phyloP scores from a whole-genome alignment of 805 yeast genomes.

The Metschnikowia kofuensis region DNA sequence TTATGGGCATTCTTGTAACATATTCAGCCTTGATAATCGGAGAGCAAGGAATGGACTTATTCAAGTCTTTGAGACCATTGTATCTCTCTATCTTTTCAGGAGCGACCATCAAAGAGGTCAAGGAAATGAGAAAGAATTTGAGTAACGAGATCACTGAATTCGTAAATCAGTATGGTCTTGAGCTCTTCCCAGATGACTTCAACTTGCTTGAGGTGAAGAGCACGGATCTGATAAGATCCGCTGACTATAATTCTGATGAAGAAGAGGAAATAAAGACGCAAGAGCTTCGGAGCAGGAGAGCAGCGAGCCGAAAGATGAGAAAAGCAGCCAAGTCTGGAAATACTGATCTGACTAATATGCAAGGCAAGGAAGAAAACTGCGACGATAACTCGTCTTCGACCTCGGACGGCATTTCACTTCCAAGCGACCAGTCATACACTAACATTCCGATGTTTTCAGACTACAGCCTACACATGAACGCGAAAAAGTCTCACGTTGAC shows the following conservation, averaged over 20 bases:
- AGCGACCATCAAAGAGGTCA: constrained; percentile 54
- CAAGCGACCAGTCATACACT: constrained; percentile 60
- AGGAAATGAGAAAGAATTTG: constrained; percentile 57
- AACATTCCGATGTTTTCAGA: constrained; percentile 64
- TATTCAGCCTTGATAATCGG: constrained; percentile 91
- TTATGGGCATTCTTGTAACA: constrained; percentile 69
- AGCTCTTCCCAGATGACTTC: constrained; percentile 78
- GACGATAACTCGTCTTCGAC: constrained; percentile 33
- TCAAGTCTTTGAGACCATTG: constrained; percentile 79
- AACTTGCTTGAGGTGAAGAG: constrained; percentile 48
- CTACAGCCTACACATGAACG: constrained; percentile 37
- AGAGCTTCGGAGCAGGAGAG: constrained; percentile 43
- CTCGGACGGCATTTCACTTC: constrained; percentile 60
- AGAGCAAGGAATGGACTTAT: constrained; percentile 87
- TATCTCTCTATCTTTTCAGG: constrained; percentile 63
- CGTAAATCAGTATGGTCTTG: constrained; percentile 80
- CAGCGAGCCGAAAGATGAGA: constrained; percentile 25
- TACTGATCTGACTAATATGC: background rate
- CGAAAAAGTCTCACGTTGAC: constrained; percentile 16
- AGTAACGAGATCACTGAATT: constrained; percentile 72
- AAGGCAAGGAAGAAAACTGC: constrained; percentile 20
- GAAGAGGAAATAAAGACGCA: constrained; percentile 50
- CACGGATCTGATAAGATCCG: constrained; percentile 30
- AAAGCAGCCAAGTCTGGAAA: constrained; percentile 2
- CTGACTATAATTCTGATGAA: constrained; percentile 41